Base-by-base conservation (phyloP, 164 flowering plant species). In the Chimonanthus praecox region DNA sequence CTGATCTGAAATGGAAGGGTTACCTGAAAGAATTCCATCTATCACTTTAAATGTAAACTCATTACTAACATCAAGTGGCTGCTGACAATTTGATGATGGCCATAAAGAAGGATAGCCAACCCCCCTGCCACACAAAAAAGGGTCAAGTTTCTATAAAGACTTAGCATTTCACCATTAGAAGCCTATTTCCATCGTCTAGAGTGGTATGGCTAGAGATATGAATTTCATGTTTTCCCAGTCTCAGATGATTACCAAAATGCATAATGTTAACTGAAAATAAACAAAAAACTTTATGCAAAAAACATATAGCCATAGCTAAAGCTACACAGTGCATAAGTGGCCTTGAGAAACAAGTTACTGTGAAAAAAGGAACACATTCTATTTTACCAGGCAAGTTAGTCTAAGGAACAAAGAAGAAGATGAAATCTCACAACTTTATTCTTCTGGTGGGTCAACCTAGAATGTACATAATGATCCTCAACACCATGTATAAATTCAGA, bases 61-160 rank as follows among this genome's bases (percentile, higher is more conserved):
- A 79, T 82, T 94, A 79, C 96, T 92, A 77, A 94, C 93, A 87
- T 94, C 98, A 81, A 94, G 98, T 77, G 98, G 98, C 83, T 91
- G 78, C 78, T 64, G 85, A 83, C 98, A 94, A 70, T 80, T 63
- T 72, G 71, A 73, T 54, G 98, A 89, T 72, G 98, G 97, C 97
- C 94, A 92, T 63, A 94, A 70, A 20, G 85, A 51, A 74, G 98
- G 97, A 86, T 94, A 92, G 68, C 96, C 97, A 65, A 43, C n/a
- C 18, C 97, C 98, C 98, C 98, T 94, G 75, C 45, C 33, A 33
- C 33, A 78, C 60, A 73, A 47, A 16, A 51, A 72, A 72, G 71
- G 5, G 7, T 62, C 73, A 10, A 80, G 70, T 46, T 70, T 20
- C 16, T 54, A 54, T 13, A 54, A 54, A 54, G 60, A n/a, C 16